These are phyloP conservation scores for Trichoderma guizhouense DNA, from an alignment of 2,329 filamentous ascomycete genomes.

Conservation along the genomic window DNA sequence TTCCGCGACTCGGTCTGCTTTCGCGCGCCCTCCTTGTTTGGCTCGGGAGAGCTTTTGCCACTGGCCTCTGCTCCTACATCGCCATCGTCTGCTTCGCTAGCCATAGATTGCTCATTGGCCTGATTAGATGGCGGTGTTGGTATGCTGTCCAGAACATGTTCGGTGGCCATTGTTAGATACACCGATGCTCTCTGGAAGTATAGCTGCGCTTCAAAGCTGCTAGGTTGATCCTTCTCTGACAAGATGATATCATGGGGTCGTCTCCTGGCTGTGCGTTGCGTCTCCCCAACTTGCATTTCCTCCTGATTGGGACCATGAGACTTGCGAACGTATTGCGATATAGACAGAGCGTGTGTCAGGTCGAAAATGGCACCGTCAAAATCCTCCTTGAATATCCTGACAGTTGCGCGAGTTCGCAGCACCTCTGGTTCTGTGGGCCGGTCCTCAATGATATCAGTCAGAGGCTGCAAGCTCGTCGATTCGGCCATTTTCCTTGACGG, in stretches of 20 bases:
- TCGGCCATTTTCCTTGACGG: constrained; percentile 70
- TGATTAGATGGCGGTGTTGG: constrained; percentile 18
- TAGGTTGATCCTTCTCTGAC: constrained; percentile 57
- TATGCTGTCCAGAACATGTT: constrained; percentile 58
- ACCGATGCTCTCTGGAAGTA: constrained; percentile 72
- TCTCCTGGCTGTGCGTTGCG: constrained; percentile 22
- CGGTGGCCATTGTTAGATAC: constrained; percentile 68
- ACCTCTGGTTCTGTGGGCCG: constrained; percentile 63
- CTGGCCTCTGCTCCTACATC: constrained; percentile 15
- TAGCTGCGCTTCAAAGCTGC: constrained; percentile 69
- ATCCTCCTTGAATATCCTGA: constrained; percentile 73
- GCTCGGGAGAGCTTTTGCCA: constrained; percentile 1
- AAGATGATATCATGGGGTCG: constrained; percentile 36
- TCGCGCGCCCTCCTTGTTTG: constrained; percentile 16
- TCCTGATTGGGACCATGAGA: constrained; percentile 50
- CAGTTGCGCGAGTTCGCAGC: constrained; percentile 69
- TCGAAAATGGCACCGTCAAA: constrained; percentile 67
- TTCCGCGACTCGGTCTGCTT: constrained; percentile 47
- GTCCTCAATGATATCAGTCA: constrained; percentile 65
- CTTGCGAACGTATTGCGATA: constrained; percentile 49
- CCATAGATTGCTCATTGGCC: background rate
- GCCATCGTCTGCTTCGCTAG: background rate
- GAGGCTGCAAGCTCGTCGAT: constrained; percentile 62
- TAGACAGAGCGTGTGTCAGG: constrained; percentile 62
- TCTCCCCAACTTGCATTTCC: constrained; percentile 45